These are phyloP conservation scores for Onygena corvina DNA, from an alignment of 2,329 filamentous ascomycete species.

Conservation along the genomic window DNA sequence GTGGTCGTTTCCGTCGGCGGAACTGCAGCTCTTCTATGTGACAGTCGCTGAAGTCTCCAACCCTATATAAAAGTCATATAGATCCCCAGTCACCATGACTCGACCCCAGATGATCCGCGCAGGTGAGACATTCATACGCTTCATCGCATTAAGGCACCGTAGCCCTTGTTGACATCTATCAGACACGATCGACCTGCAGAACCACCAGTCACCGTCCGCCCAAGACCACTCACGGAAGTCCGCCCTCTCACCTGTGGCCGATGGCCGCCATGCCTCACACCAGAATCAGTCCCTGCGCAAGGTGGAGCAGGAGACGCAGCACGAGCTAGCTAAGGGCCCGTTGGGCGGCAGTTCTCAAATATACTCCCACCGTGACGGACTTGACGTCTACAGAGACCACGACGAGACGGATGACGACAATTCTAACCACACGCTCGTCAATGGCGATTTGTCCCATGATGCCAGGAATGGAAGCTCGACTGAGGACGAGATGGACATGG, in stretches of 20 bases:
- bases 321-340: conserved; percentile 57
- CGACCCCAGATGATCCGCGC: conserved; percentile 37
- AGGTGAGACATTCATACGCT: conserved; percentile 25
- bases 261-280: conserved; percentile 57
- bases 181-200: conserved; percentile 95
- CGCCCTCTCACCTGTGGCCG: conserved; percentile 36
- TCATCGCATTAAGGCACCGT: background rate
- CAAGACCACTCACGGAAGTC: conserved; percentile 58
- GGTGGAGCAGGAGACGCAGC: conserved; percentile 61
- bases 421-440: conserved; percentile 15
- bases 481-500: conserved; percentile 44
- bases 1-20: no score
- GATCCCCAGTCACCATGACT: conserved; percentile 29
- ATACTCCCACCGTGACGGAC: conserved; percentile 24
- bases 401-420: conserved; percentile 20
- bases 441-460: conserved; percentile 17
- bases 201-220: conserved; percentile 67
- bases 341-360: conserved; percentile 39
- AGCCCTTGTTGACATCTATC: conserved; percentile 16
- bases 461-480: conserved; percentile 15
- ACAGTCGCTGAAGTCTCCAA: no score
- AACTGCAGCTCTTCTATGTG: no score
- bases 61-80: no score
- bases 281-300: conserved; percentile 75
- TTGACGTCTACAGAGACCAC: conserved; percentile 26